Percentiles rank a stretch among this genome's conserved stretches.
Evolutionary conservation across 306 rosid genomes (phyloP).

Genomic region (Cucurbita pepo): DNA sequence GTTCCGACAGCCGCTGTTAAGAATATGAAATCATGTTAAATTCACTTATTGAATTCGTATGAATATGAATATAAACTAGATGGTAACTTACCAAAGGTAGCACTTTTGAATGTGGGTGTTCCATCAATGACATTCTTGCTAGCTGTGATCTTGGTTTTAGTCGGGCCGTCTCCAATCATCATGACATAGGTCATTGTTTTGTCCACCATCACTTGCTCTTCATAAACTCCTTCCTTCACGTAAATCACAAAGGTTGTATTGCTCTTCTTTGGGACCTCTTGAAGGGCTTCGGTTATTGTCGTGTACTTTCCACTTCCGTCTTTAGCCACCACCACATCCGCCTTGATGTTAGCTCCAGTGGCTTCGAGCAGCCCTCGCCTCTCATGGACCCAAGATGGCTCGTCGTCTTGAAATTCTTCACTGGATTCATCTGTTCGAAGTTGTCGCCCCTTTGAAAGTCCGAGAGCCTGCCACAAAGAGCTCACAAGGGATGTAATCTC

Average conservation of each 20-base stretch:
- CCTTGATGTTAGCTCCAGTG: neutral
- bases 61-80: too few species aligned
- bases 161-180: slow-evolving; percentile 41
- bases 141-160: slow-evolving; percentile 12
- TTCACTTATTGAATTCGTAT: too few species aligned
- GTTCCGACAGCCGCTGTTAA: slow-evolving; percentile 21
- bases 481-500: neutral
- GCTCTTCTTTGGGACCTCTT: slow-evolving; percentile 16
- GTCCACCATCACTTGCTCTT: neutral
- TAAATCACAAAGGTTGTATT: slow-evolving; percentile 23
- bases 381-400: slow-evolving; percentile 30
- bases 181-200: slow-evolving; percentile 10
- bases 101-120: slow-evolving; percentile 14
- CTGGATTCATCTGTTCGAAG: neutral
- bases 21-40: too few species aligned
- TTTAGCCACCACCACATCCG: slow-evolving; percentile 26
- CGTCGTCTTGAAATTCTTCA: neutral
- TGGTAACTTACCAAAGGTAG: slow-evolving; percentile 27
- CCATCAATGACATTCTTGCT: slow-evolving; percentile 26
- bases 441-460: neutral
- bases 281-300: slow-evolving; percentile 24
- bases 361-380: neutral
- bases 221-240: slow-evolving; percentile 37
- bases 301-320: slow-evolving; percentile 38
- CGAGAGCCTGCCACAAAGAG: neutral